Evolutionary conservation across 2,329 filamentous ascomycete genomes (phyloP).

Genomic region (Trichoderma simmonsii): DNA sequence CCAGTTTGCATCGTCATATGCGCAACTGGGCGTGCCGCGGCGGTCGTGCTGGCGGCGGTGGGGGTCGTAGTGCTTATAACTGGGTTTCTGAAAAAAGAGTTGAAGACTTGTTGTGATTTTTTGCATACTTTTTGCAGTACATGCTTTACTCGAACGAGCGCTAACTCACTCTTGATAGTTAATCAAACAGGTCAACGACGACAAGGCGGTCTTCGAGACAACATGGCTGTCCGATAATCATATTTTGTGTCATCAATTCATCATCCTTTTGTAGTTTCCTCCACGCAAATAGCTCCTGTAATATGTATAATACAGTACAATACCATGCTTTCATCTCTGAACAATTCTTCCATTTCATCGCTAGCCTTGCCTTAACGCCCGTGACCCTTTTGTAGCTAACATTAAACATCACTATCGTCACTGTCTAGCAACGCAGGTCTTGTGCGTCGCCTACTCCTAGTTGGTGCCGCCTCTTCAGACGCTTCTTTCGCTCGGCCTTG

Average conservation of each 20-base stretch:
- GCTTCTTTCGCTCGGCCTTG: not conserved
- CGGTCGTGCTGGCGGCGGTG: constrained; percentile 33
- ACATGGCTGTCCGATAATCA: not conserved
- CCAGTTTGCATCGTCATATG: constrained; percentile 36
- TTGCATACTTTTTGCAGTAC: not conserved
- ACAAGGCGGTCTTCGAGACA: not conserved
- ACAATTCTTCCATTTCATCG: not conserved
- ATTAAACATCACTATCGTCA: constrained; percentile 18
- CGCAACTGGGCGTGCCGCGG: constrained; percentile 22
- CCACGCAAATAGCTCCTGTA: constrained; percentile 22
- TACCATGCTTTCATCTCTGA: not conserved
- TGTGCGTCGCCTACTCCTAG: constrained; percentile 27
- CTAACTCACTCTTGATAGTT: constrained; percentile 12
- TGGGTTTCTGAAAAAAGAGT: constrained; percentile 44
- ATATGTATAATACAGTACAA: not conserved
- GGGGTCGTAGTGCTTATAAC: constrained; percentile 45
- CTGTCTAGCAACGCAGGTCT: constrained; percentile 24
- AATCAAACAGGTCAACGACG: not conserved
- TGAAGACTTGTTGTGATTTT: constrained; percentile 3
- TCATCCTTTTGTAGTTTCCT: not conserved
- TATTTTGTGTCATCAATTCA: constrained; percentile 8
- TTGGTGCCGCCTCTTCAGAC: constrained; percentile 22
- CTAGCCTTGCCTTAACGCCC: not conserved
- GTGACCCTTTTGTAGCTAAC: not conserved
- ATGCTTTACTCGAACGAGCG: not conserved